phyloP scores from a whole-genome alignment of 306 rosid species.

The Oxytropis ochrocephala region DNA sequence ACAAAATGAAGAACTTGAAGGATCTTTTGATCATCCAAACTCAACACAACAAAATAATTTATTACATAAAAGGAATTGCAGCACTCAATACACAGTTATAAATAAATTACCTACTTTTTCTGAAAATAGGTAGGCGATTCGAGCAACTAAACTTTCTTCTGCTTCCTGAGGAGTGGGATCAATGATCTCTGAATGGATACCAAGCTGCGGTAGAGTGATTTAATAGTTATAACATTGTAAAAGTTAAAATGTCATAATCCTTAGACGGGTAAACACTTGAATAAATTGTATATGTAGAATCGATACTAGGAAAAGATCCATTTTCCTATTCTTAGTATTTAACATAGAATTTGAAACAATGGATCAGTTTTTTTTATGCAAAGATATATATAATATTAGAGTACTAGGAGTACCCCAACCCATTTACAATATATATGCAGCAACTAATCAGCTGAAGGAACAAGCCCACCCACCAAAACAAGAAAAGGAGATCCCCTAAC shows the following conservation, averaged over 20 bases:
- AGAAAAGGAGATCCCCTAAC: too few species aligned
- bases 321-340: neutral
- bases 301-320: neutral
- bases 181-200: slow-evolving; percentile 31
- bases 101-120: slow-evolving; percentile 52
- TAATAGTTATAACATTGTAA: slow-evolving; percentile 5
- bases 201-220: slow-evolving; percentile 54
- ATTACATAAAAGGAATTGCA: neutral
- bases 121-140: slow-evolving; percentile 54
- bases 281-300: neutral
- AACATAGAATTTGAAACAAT: neutral
- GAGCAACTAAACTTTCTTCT: slow-evolving; percentile 45
- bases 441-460: too few species aligned
- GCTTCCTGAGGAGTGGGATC: slow-evolving; percentile 57
- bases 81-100: neutral
- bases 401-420: too few species aligned
- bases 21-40: neutral
- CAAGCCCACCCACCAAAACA: too few species aligned
- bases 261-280: neutral
- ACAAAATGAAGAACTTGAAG: neutral
- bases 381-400: too few species aligned
- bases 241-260: neutral
- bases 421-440: too few species aligned
- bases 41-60: neutral
- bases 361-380: neutral